Evolutionary conservation across 495 filamentous ascomycete genomes (phyloP).

Genomic region (Penicillium atrosanguineum): DNA sequence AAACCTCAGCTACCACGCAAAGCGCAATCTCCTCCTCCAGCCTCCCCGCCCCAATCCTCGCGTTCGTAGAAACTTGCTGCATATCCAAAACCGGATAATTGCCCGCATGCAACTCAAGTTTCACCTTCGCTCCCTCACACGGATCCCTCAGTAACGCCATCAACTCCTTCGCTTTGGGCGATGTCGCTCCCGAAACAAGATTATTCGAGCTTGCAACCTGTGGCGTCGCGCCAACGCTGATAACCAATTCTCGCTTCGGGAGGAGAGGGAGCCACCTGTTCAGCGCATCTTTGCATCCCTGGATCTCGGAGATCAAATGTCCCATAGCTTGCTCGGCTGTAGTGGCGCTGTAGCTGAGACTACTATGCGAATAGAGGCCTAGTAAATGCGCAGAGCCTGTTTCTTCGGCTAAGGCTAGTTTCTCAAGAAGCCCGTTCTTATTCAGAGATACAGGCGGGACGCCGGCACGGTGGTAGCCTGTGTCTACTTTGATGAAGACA

Average conservation of each 20-base stretch:
- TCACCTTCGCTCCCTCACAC: constrained; percentile 27
- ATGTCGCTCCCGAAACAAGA: constrained; percentile 21
- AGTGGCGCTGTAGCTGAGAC: constrained; percentile 63
- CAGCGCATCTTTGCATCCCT: constrained; percentile 51
- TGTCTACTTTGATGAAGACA: constrained; percentile 77
- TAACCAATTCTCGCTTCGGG: constrained; percentile 42
- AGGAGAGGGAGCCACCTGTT: constrained; percentile 28
- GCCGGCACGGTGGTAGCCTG: constrained; percentile 74
- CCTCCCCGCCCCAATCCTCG: constrained; percentile 36
- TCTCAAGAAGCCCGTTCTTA: constrained; percentile 51
- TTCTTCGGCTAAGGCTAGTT: constrained; percentile 39
- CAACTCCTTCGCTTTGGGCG: constrained; percentile 18
- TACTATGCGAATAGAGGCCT: constrained; percentile 79
- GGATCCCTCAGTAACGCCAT: constrained; percentile 21
- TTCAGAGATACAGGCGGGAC: constrained; percentile 49
- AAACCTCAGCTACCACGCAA: constrained; percentile 69
- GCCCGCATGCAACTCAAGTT: constrained; percentile 69
- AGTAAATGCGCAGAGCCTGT: constrained; percentile 44
- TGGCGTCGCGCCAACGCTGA: constrained; percentile 81
- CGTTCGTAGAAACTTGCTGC: constrained; percentile 77
- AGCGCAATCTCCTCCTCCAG: constrained; percentile 60
- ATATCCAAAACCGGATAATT: constrained; percentile 75
- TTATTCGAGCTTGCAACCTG: constrained; percentile 62
- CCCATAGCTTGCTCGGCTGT: constrained; percentile 54
- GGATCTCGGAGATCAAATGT: constrained; percentile 60